Evolutionary conservation across 352 stramenopile genomes (phyloP), one percentile per base, ranked within the genome.

Genomic region (Phytophthora pluvialis): DNA sequence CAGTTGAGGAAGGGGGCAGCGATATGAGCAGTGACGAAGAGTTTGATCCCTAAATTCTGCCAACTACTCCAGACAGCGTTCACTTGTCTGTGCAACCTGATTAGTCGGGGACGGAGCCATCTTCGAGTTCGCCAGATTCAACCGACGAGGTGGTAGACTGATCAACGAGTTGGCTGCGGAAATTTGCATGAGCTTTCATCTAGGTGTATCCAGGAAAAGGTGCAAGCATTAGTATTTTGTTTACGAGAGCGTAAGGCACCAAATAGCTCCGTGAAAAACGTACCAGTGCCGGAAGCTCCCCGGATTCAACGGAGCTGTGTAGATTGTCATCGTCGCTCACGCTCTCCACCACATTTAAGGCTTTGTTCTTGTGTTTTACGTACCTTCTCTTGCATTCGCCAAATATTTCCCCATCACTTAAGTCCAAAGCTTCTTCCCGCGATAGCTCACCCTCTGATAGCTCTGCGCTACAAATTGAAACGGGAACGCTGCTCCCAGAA

Each of bases 401-500:
- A 55, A 71, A 86, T 42, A 91, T 58, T 50, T 93, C 85, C 3
- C 81, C 85, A 43, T 93, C 85, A 44, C 85, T 93, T n/a, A 86
- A 49, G 43, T 88, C 77, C 7, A 56, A 15, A 16, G 40, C 40
- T 28, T 55, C 21, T 42, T 71, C 33, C 12, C 40, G 25, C 4
- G 67, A 58, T 10, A 86, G 32, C 31, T 86, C 77, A 8, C 79
- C 75, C 15, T 86, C 78, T 1, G 79, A 84, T 4, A 86, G 52
- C 28, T 84, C 66, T 46, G 64, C 68, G n/a, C 64, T 82, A 3
- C 45, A 63, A 26, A 80, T 44, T 25, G 64, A 86, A 43, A 60
- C 64, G 0, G 42, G 40, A 51, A 64, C 33, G 52, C 68, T 79
- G 39, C 67, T 81, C 11, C 35, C 55, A 47, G 66, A 73, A 42